Evolutionary conservation across 2,329 filamentous ascomycete species (phyloP), one percentile per base, ranked within the genome.

Genomic region (Ceratocystiopsis brevicomis): DNA sequence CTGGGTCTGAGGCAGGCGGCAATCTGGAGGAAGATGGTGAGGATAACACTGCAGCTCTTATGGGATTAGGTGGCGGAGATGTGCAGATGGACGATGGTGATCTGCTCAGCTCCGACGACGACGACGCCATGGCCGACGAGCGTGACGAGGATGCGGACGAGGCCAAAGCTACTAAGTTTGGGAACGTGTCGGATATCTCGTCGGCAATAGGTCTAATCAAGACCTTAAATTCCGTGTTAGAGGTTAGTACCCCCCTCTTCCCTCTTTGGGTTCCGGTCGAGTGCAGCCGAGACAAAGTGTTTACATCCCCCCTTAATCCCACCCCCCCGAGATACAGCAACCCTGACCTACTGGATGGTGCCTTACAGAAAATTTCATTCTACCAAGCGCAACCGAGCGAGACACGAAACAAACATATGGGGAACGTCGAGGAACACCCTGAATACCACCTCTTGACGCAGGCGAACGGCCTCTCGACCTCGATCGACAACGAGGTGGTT

Each of bases 401-500:
- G 43, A 69, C 76, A 45, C 73, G 69, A 50, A 54, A 69, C 47
- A 73, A 71, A 30, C 71, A 77, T 52, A 66, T 90, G 47, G 85
- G 86, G 52, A 87, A 83, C 44, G 78, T 93, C 53, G 86, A 94
- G 61, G 85, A 93, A 55, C 86, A 93, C 53, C 85, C 85, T 42
- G 86, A 93, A 58, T 94, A 93, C 60, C 77, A 84, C 59, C 74
- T 94, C 34, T 64, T 94, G 45, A 92, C 84, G 33, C 78, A 90
- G 57, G 86, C 86, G 15, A 94, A 94, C 57, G 81, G 79, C 19
- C 70, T 93, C 9, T 93, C 90, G 1, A 92, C 88, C 6, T 81
- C 82, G 49, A 95, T 96, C 51, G 87, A 94, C 52, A 84, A 83
- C 56, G 88, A 96, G 59, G 82, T 96, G 39, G 81, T 82, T 33